A percentile compares a stretch with the other conserved stretches of the same genome.
phyloP scores from a whole-genome alignment of 495 filamentous ascomycete species.

The Alectoria sarmentosa region DNA sequence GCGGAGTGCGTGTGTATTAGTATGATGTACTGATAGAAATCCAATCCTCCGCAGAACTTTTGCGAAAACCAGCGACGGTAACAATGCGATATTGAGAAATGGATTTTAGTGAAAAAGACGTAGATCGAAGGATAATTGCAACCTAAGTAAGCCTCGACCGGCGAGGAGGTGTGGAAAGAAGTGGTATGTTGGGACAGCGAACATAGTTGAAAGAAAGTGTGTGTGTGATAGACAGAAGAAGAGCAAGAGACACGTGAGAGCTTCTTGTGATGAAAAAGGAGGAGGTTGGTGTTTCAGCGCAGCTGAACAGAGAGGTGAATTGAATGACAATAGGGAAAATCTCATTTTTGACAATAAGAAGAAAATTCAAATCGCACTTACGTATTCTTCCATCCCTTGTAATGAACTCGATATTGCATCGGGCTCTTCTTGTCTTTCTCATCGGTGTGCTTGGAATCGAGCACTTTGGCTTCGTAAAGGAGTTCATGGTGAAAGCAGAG shows the following conservation, averaged over 20 bases:
- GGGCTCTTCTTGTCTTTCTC: conserved; percentile 65
- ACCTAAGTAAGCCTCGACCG: neutral
- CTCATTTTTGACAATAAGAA: conserved; percentile 7
- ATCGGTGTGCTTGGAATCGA: conserved; percentile 61
- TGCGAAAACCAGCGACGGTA: neutral
- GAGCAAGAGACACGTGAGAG: neutral
- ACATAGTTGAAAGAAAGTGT: neutral
- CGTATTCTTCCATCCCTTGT: conserved; percentile 99
- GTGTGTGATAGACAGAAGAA: neutral
- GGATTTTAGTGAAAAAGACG: neutral
- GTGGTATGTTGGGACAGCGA: neutral
- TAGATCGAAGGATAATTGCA: neutral
- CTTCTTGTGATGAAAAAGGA: neutral
- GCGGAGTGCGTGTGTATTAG: conserved; percentile 1
- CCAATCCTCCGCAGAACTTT: neutral
- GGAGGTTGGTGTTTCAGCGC: conserved; percentile 3
- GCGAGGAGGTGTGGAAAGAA: neutral
- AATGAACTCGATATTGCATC: conserved; percentile 86
- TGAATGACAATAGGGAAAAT: neutral
- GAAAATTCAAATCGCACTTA: conserved; percentile 39
- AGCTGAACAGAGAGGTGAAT: conserved; percentile 1
- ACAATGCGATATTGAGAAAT: neutral
- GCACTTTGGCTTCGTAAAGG: conserved; percentile 92
- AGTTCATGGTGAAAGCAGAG: conserved; percentile 96
- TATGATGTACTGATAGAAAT: neutral